A percentile compares a stretch with the other conserved stretches of the same genome.
phyloP scores from a whole-genome alignment of 768 basidiomycete genomes.

The Terana coerulea region DNA sequence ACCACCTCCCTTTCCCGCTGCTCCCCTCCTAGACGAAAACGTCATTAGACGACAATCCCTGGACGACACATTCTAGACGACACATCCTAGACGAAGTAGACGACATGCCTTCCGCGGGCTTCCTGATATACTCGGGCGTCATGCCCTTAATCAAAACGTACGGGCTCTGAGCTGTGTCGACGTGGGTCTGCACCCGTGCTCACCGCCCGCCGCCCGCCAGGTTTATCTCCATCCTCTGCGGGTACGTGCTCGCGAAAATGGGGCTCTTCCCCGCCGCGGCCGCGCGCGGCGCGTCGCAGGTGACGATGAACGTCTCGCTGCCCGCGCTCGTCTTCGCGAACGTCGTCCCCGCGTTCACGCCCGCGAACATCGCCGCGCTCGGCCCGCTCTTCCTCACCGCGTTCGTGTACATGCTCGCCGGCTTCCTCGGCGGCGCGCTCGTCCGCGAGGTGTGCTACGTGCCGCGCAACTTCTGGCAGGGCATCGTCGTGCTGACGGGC shows the following conservation, averaged over 20 bases:
- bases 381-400: slow-evolving; percentile 42
- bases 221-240: slow-evolving; percentile 31
- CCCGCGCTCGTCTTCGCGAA: slow-evolving; percentile 45
- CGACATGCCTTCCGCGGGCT: slow-evolving; percentile 22
- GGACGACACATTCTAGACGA: no score
- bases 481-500: slow-evolving; percentile 37
- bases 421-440: slow-evolving; percentile 33
- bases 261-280: slow-evolving; percentile 36
- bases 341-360: slow-evolving; percentile 44
- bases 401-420: slow-evolving; percentile 33
- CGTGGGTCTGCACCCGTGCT: not conserved
- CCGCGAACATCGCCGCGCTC: slow-evolving; percentile 40
- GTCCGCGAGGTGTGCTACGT: slow-evolving; percentile 45
- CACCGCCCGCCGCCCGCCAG: slow-evolving; percentile 8
- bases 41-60: no score
- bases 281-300: slow-evolving; percentile 35
- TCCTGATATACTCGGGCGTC: slow-evolving; percentile 26
- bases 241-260: slow-evolving; percentile 33
- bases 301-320: slow-evolving; percentile 43
- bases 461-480: slow-evolving; percentile 44
- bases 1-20: not conserved
- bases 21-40: not conserved
- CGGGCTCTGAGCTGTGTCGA: not conserved
- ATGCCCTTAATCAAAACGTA: slow-evolving; percentile 30
- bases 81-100: not conserved